A percentile compares a stretch with the other conserved stretches of the same genome.
phyloP scores from a whole-genome alignment of 2,329 filamentous ascomycete genomes.

The Colletotrichum sp. region DNA sequence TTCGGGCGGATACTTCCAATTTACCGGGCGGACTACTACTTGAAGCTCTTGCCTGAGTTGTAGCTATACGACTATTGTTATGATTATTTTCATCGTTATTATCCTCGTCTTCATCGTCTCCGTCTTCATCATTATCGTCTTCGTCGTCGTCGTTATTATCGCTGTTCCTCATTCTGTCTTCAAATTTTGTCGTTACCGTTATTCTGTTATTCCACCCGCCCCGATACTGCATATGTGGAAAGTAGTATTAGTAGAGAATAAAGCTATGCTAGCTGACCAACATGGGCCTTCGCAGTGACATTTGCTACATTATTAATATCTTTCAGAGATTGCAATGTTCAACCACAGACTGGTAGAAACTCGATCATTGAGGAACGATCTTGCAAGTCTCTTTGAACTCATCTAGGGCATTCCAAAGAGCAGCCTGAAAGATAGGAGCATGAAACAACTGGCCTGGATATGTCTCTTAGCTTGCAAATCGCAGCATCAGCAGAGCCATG shows the following conservation, averaged over 20 bases:
- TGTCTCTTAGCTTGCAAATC: neutral
- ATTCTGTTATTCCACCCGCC: no score
- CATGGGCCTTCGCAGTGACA: neutral
- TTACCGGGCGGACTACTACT: neutral
- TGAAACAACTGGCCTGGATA: neutral
- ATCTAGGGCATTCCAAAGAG: neutral
- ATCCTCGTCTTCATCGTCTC: no score
- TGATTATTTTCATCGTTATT: neutral
- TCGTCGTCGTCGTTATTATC: neutral
- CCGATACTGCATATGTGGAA: neutral
- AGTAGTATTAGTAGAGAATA: neutral
- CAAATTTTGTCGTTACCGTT: rapidly evolving
- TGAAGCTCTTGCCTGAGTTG: no score
- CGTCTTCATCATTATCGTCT: neutral
- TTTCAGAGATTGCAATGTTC: neutral
- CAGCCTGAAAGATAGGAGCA: neutral
- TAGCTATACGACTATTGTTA: neutral
- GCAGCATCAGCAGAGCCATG: neutral
- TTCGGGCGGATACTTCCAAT: neutral
- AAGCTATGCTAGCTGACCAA: neutral
- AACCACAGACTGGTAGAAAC: rapidly evolving
- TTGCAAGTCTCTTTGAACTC: neutral
- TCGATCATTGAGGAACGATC: neutral
- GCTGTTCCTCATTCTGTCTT: neutral
- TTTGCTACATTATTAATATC: neutral